A percentile compares a stretch with the other conserved stretches of the same genome.
Evolutionary conservation across 768 basidiomycete genomes (phyloP).

Genomic region (Cubamyces sp.): DNA sequence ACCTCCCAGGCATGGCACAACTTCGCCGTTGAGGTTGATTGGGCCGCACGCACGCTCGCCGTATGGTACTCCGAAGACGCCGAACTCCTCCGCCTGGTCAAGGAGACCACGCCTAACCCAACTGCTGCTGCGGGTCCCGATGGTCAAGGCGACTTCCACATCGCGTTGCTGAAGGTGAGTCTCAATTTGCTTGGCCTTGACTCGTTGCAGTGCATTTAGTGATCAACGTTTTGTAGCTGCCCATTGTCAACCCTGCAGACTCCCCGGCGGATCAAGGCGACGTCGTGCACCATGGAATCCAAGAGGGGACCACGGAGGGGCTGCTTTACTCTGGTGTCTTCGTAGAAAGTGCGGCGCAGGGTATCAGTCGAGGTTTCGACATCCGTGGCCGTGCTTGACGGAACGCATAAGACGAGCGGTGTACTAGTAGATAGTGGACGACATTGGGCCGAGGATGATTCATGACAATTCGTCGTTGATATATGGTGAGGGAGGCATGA

Average conservation of each 20-base stretch:
- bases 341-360: conserved; percentile 45
- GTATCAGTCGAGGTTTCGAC: conserved; percentile 41
- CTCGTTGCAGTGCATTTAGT: no score
- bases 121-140: conserved; percentile 44
- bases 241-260: conserved; percentile 52
- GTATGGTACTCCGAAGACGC: conserved; percentile 55
- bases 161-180: conserved; percentile 60
- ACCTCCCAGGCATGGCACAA: conserved; percentile 55
- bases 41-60: conserved; percentile 51
- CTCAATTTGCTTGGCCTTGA: not conserved
- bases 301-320: conserved; percentile 59
- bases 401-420: not conserved
- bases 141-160: conserved; percentile 64
- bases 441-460: no score
- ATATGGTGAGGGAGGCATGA: no score
- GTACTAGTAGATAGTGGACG: not conserved
- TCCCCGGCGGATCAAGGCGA: conserved; percentile 51
- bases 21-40: conserved; percentile 61
- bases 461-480: no score
- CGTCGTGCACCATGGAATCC: conserved; percentile 61
- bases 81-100: conserved; percentile 46
- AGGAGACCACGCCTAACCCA: conserved; percentile 45
- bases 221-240: conserved; percentile 43
- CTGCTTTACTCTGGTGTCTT: conserved; percentile 63
- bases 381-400: not conserved